Percentiles rank a stretch among this genome's conserved stretches.
These are phyloP conservation scores for Ambrosia hybrid DNA, from an alignment of 140 eudicot species.

Conservation along the genomic window DNA sequence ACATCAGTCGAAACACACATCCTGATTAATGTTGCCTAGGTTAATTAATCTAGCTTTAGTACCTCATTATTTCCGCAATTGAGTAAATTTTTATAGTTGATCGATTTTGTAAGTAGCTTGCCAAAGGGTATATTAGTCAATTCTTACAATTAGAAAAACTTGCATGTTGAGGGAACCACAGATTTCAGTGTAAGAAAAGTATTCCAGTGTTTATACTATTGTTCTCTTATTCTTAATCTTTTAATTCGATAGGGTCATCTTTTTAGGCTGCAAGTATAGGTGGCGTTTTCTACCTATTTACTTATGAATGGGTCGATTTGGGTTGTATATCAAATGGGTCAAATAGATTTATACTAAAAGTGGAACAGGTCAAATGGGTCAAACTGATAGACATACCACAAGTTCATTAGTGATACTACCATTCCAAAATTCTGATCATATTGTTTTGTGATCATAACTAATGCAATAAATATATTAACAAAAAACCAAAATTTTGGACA, in stretches of 20 bases:
- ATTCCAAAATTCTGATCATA: neutral
- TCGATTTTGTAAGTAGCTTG: constrained; percentile 4
- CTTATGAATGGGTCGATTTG: constrained; percentile 5
- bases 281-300: neutral
- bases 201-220: neutral
- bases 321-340: neutral
- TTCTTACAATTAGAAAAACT: neutral
- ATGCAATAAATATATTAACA: neutral
- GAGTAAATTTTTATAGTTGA: neutral
- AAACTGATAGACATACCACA: neutral
- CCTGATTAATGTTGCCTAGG: neutral
- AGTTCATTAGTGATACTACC: neutral
- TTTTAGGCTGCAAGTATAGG: constrained; percentile 1
- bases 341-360: neutral
- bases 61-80: neutral
- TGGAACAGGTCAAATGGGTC: neutral
- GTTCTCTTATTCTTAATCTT: neutral
- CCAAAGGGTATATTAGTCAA: constrained; percentile 5
- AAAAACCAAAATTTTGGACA: neutral
- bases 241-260: neutral
- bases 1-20: neutral
- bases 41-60: neutral
- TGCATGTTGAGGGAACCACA: neutral
- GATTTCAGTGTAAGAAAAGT: neutral
- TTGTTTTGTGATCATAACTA: constrained; percentile 5